Conservation (phyloP, 1,139 yeast genomes). For the Wickerhamomyces sp. region DNA sequence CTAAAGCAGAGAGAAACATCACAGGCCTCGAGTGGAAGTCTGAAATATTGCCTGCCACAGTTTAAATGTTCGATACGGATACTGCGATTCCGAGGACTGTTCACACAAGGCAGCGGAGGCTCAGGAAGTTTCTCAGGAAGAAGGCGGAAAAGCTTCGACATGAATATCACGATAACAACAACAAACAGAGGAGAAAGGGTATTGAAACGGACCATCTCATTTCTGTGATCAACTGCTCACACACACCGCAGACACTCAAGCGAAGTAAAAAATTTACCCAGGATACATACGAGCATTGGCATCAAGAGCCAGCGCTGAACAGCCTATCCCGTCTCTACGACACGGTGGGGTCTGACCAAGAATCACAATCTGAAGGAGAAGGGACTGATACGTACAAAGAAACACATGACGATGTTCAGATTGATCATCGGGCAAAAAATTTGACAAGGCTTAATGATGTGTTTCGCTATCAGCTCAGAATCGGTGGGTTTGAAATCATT, state of each 20-base stretch:
- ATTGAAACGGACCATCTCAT: too few species aligned
- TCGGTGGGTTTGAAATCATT: constrained; percentile 27
- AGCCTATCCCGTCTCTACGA: too few species aligned
- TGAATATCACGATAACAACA: neutral
- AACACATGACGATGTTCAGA: neutral
- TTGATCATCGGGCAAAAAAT: neutral
- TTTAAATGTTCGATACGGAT: too few species aligned
- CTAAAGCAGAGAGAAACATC: too few species aligned
- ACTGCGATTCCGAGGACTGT: too few species aligned
- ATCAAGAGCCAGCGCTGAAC: constrained; percentile 12
- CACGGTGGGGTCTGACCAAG: neutral
- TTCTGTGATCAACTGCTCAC: neutral
- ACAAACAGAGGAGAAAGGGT: neutral
- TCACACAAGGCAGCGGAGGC: too few species aligned
- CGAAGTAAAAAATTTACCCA: constrained; percentile 9
- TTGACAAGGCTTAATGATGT: neutral
- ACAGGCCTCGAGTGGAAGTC: too few species aligned
- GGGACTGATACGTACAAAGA: constrained; percentile 6
- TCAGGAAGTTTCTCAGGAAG: neutral
- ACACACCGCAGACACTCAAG: neutral
- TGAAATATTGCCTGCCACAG: too few species aligned
- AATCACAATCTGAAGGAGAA: neutral
- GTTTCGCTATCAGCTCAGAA: neutral
- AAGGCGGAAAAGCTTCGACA: neutral
- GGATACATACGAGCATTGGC: constrained; percentile 21